Conservation (phyloP, 306 rosid species). For the Dalbergia cochinchinensis region DNA sequence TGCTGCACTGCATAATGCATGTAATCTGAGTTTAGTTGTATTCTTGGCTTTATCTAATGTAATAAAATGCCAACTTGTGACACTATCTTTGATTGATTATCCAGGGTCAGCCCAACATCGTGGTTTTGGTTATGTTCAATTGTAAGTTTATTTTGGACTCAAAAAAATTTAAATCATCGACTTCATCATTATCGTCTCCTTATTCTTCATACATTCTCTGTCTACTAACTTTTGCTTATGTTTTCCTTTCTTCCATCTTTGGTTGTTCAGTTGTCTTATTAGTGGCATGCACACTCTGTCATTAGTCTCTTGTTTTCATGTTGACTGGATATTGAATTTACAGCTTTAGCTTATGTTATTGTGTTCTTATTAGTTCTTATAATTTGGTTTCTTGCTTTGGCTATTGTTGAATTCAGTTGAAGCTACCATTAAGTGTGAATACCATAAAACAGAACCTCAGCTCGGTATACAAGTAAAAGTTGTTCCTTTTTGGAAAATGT, state of each 20-base stretch:
- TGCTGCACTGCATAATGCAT: background rate
- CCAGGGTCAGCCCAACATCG: constrained; percentile 85
- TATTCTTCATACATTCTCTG: background rate
- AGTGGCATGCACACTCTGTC: background rate
- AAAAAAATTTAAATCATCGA: background rate
- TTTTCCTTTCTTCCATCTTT: background rate
- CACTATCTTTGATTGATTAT: constrained; percentile 37
- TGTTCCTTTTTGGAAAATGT: constrained; percentile 34
- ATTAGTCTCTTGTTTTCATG: background rate
- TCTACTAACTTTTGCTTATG: background rate
- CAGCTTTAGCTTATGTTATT: constrained; percentile 35
- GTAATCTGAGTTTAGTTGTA: background rate
- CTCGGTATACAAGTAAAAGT: background rate
- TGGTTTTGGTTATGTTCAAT: constrained; percentile 84
- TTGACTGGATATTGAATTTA: constrained; percentile 8
- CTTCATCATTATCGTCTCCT: background rate
- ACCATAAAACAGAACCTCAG: background rate
- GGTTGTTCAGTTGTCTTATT: constrained; percentile 6
- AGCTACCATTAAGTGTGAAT: constrained; percentile 15
- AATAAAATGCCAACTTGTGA: background rate
- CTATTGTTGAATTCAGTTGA: background rate
- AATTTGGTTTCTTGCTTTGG: constrained; percentile 27
- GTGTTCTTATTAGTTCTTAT: background rate
- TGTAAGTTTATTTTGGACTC: constrained; percentile 63
- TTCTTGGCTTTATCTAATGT: background rate